These are phyloP conservation scores for Pseudopediastrum boryanum DNA, from an alignment of 139 green algal species.

Conservation along the genomic window DNA sequence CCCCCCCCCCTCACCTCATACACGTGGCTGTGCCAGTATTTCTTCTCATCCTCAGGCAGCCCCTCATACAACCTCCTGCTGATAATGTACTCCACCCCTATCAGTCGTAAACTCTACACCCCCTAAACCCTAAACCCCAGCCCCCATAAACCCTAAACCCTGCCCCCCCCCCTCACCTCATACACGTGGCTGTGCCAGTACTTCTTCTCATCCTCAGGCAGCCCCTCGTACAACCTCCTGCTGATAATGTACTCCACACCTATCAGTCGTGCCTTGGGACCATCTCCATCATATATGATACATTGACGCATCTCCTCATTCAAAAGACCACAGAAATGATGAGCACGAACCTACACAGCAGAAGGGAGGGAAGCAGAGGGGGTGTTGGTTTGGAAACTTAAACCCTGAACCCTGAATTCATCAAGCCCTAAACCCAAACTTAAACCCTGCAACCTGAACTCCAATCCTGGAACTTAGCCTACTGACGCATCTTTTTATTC, in stretches of 20 bases:
- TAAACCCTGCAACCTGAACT: no score
- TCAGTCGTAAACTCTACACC: no score
- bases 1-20: slow-evolving; percentile 70
- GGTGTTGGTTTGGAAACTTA: background rate
- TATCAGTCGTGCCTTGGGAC: no score
- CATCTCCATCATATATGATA: slow-evolving; percentile 62
- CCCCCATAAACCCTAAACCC: no score
- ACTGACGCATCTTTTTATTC: no score
- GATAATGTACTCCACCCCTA: slow-evolving; percentile 89
- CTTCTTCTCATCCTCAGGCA: slow-evolving; percentile 79
- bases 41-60: slow-evolving; percentile 79
- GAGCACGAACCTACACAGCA: slow-evolving; percentile 58
- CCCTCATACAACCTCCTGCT: slow-evolving; percentile 56
- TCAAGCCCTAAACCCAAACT: no score
- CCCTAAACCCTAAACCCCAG: no score
- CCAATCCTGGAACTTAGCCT: no score
- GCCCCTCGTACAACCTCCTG: slow-evolving; percentile 57
- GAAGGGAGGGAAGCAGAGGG: background rate
- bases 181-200: slow-evolving; percentile 83
- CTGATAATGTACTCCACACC: slow-evolving; percentile 86
- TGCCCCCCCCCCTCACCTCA: no score
- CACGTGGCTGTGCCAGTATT: slow-evolving; percentile 79
- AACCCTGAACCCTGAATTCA: background rate
- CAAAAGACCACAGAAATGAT: slow-evolving; percentile 75
- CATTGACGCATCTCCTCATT: slow-evolving; percentile 78